phyloP scores from a whole-genome alignment of 441 rosid genomes.

The Jatropha multifida region DNA sequence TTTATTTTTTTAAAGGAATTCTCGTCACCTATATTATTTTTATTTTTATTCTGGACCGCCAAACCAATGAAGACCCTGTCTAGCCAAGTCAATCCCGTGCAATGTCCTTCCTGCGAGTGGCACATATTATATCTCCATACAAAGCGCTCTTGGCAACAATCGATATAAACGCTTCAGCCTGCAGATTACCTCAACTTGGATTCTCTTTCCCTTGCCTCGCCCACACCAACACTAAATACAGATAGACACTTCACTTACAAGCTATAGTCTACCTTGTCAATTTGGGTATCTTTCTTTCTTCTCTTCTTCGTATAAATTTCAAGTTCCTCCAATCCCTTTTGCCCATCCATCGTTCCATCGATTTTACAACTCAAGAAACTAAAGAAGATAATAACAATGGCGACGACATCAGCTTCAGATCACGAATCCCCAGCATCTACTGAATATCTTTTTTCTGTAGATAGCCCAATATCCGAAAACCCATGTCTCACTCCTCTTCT shows the following conservation, averaged over 20 bases:
- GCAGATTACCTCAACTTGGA: too few relatives aligned
- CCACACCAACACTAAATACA: neutral
- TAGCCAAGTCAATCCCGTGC: too few relatives aligned
- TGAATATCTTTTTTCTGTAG: slow-evolving; percentile 18
- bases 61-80: too few relatives aligned
- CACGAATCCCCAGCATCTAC: neutral
- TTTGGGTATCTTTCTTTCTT: neutral
- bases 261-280: too few relatives aligned
- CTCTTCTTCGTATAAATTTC: neutral
- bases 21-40: too few relatives aligned
- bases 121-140: too few relatives aligned
- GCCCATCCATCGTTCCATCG: neutral
- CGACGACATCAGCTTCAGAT: slow-evolving; percentile 18
- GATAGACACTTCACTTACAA: too few relatives aligned
- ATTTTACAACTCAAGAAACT: neutral
- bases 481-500: neutral
- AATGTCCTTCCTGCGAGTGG: neutral
- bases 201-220: neutral
- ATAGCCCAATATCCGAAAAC: slow-evolving; percentile 18
- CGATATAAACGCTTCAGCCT: neutral
- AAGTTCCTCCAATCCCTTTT: neutral
- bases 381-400: slow-evolving; percentile 21
- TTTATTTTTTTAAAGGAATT: too few relatives aligned
- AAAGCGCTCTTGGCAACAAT: neutral
- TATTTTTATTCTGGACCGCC: too few relatives aligned